phyloP scores from a whole-genome alignment of 2,329 filamentous ascomycete genomes.

The Rutstroemia sp. region DNA sequence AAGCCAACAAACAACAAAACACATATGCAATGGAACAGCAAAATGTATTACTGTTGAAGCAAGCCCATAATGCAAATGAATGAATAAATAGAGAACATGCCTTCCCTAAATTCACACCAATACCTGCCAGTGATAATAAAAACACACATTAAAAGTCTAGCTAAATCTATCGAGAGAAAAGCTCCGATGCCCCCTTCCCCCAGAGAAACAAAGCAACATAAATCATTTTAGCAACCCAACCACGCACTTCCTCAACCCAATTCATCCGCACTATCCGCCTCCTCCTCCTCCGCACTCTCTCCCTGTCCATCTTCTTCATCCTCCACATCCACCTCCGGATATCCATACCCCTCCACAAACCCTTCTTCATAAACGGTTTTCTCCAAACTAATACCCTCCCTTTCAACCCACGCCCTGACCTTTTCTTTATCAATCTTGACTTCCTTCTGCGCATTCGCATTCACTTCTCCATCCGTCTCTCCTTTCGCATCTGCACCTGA shows the following conservation, averaged over 20 bases:
- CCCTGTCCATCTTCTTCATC: constrained; percentile 19
- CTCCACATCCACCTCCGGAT: constrained; percentile 26
- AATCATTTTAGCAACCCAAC: too few relatives aligned
- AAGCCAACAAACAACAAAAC: too few relatives aligned
- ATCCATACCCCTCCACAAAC: constrained; percentile 62
- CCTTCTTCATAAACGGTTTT: constrained; percentile 66
- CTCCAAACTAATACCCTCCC: constrained; percentile 62
- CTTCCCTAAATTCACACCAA: too few relatives aligned
- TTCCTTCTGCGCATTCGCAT: constrained; percentile 31
- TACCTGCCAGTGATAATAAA: too few relatives aligned
- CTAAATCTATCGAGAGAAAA: too few relatives aligned
- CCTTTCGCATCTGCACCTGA: constrained; percentile 17
- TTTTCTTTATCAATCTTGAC: constrained; percentile 44
- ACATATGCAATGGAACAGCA: too few relatives aligned
- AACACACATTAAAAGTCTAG: too few relatives aligned
- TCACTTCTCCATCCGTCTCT: constrained; percentile 30
- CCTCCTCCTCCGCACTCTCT: neutral
- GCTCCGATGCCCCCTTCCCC: too few relatives aligned
- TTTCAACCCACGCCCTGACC: constrained; percentile 60
- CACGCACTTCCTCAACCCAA: neutral
- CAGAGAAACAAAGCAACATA: too few relatives aligned
- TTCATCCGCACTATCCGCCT: neutral
- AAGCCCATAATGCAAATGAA: too few relatives aligned
- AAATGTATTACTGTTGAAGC: too few relatives aligned
- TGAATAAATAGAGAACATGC: too few relatives aligned